These are phyloP conservation scores for Solanum hybrid DNA, from an alignment of 305 asterid genomes.

Conservation along the genomic window DNA sequence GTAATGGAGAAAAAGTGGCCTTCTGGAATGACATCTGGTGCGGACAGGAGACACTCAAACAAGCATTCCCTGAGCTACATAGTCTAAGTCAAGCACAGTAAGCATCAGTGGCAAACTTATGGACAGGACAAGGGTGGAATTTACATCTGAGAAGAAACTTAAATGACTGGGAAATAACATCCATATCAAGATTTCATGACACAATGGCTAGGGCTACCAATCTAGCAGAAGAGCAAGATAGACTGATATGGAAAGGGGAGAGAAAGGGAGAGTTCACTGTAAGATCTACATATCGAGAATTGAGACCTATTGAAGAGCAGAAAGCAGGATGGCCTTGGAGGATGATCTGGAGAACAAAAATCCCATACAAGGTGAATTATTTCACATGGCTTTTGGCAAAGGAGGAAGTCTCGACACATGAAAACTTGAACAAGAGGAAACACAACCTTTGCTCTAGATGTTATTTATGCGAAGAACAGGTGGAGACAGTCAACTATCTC, in stretches of 20 bases:
- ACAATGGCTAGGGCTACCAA: neutral
- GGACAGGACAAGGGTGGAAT: neutral
- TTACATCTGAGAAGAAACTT: neutral
- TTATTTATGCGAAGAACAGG: neutral
- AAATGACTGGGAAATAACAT: neutral
- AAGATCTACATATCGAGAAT: neutral
- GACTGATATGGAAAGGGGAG: neutral
- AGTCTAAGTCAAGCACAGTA: too few species aligned
- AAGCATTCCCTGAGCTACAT: too few species aligned
- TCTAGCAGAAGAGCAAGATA: neutral
- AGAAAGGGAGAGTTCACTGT: neutral
- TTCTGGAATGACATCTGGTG: too few species aligned
- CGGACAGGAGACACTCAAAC: too few species aligned
- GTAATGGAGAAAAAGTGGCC: too few species aligned
- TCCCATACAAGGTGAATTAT: neutral
- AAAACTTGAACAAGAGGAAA: neutral
- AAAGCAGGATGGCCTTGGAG: neutral
- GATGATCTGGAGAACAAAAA: neutral
- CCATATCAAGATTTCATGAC: neutral
- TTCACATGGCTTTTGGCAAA: neutral
- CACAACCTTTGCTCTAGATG: neutral
- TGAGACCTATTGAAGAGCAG: neutral
- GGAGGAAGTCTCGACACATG: neutral
- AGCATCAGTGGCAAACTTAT: neutral
- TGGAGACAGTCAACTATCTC: neutral